A percentile compares a stretch with the other conserved stretches of the same genome.
Conservation (phyloP, 176 grass and related monocot species). For the Ensete ventricosum region DNA sequence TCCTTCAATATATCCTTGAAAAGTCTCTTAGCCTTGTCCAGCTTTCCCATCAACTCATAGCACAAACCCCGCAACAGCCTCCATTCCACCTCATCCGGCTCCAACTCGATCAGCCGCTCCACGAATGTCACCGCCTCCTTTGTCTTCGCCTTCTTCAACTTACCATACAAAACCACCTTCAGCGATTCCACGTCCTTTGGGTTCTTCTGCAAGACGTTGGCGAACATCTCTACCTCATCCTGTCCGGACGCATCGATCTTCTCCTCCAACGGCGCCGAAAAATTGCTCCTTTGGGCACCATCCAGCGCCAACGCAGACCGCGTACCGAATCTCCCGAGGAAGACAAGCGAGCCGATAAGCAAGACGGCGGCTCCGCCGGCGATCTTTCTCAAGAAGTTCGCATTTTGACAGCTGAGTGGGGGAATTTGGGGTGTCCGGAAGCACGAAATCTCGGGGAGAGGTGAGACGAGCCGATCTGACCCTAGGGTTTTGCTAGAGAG, state of each 20-base stretch:
- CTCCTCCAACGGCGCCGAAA: conserved; percentile 18
- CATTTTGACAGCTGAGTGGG: not conserved
- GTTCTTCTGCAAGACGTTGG: conserved; percentile 36
- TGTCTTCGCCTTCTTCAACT: conserved; percentile 56
- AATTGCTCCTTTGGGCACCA: conserved; percentile 11
- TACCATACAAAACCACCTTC: conserved; percentile 63
- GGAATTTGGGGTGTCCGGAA: not conserved
- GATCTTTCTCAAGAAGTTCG: conserved; percentile 6
- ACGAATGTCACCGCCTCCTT: conserved; percentile 45
- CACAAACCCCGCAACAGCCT: conserved; percentile 55
- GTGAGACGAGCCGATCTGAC: conserved; percentile 1
- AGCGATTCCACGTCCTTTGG: conserved; percentile 55
- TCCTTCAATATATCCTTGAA: conserved; percentile 63
- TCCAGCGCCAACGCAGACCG: conserved; percentile 14
- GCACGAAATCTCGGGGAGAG: not conserved
- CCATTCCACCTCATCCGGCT: conserved; percentile 75
- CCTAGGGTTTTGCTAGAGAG: conserved; percentile 14
- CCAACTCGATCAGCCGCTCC: conserved; percentile 36
- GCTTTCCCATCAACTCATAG: conserved; percentile 58
- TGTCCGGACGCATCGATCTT: not conserved
- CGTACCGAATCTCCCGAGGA: conserved; percentile 9
- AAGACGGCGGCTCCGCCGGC: conserved; percentile 9
- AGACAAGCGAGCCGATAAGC: conserved; percentile 12
- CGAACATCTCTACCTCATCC: conserved; percentile 39
- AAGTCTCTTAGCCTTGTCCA: conserved; percentile 47